Evolutionary conservation across 2,329 filamentous ascomycete species (phyloP).

Genomic region (Fusarium heterosporum): DNA sequence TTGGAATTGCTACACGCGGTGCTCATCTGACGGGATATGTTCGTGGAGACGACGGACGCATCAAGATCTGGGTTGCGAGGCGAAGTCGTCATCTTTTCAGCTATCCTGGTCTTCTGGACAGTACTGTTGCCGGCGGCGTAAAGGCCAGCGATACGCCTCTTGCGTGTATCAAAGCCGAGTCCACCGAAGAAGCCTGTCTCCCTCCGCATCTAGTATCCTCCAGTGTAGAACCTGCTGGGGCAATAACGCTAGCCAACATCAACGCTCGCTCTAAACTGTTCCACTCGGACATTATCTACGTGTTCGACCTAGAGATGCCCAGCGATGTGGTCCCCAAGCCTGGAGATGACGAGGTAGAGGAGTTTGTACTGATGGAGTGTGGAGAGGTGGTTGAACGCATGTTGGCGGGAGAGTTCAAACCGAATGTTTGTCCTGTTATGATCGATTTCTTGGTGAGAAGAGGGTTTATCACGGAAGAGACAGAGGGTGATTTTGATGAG

Average conservation of each 20-base stretch:
- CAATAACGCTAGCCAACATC: constrained; percentile 52
- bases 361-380: constrained; percentile 76
- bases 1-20: constrained; percentile 75
- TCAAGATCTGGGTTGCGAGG: constrained; percentile 79
- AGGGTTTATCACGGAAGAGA: constrained; percentile 77
- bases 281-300: constrained; percentile 65
- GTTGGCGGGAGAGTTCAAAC: constrained; percentile 80
- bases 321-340: constrained; percentile 71
- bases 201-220: constrained; percentile 45
- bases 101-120: constrained; percentile 80
- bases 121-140: constrained; percentile 83
- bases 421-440: constrained; percentile 82
- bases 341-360: constrained; percentile 81
- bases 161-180: constrained; percentile 77
- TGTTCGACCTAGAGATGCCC: constrained; percentile 79
- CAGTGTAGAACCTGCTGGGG: constrained; percentile 46
- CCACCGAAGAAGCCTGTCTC: constrained; percentile 74
- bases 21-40: constrained; percentile 75
- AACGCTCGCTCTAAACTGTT: constrained; percentile 45
- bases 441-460: constrained; percentile 86
- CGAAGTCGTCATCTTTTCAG: constrained; percentile 75
- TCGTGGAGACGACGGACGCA: constrained; percentile 51
- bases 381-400: constrained; percentile 70
- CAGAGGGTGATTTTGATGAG: constrained; percentile 78
- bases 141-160: constrained; percentile 73